These are phyloP conservation scores for Sclerotinia borealis DNA, from an alignment of 2,329 filamentous ascomycete genomes.

Conservation along the genomic window DNA sequence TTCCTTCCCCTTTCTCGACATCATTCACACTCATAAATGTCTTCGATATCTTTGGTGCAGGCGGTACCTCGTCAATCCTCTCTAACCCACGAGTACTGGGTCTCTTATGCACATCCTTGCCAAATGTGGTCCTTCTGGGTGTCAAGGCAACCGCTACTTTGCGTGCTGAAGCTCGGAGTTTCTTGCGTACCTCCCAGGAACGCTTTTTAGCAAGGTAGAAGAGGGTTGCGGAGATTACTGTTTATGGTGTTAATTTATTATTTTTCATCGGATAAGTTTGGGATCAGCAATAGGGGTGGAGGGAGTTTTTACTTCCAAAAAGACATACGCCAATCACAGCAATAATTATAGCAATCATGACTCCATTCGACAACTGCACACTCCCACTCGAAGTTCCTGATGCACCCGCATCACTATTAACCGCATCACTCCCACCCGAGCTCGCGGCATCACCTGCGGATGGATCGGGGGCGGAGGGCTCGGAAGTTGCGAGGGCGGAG, in stretches of 20 bases:
- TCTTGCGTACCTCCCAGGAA: slow-evolving; percentile 74
- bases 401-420: slow-evolving; percentile 56
- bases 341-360: slow-evolving; percentile 67
- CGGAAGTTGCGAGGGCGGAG: slow-evolving; percentile 27
- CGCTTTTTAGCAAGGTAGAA: slow-evolving; percentile 80
- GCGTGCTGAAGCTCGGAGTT: slow-evolving; percentile 60
- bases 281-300: neutral
- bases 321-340: slow-evolving; percentile 62
- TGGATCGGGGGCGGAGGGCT: slow-evolving; percentile 29
- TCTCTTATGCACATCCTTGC: slow-evolving; percentile 45
- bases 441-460: slow-evolving; percentile 30
- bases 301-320: slow-evolving; percentile 55
- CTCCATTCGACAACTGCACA: slow-evolving; percentile 60
- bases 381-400: slow-evolving; percentile 55
- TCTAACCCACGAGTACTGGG: slow-evolving; percentile 39
- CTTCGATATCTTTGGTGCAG: slow-evolving; percentile 45
- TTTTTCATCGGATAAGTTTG: neutral
- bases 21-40: slow-evolving; percentile 40
- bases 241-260: slow-evolving; percentile 4
- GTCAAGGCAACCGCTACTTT: slow-evolving; percentile 57
- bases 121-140: slow-evolving; percentile 56
- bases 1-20: slow-evolving; percentile 49
- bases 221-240: slow-evolving; percentile 47
- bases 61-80: slow-evolving; percentile 50
- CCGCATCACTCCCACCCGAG: slow-evolving; percentile 34